phyloP scores from a whole-genome alignment of 2,329 filamentous ascomycete genomes.

The Xylariaceae sp. region DNA sequence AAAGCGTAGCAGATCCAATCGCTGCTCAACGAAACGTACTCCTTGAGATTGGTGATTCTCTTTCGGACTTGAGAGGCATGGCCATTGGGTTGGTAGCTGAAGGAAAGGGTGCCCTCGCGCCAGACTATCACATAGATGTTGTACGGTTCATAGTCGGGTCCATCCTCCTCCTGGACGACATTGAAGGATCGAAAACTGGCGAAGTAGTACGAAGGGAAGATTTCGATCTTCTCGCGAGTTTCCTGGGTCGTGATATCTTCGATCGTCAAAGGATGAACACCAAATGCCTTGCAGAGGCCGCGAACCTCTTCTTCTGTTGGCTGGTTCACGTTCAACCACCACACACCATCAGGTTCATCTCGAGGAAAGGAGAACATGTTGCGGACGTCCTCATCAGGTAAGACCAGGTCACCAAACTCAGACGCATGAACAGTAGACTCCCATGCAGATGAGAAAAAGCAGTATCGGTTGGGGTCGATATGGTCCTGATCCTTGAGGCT shows the following conservation, averaged over 20 bases:
- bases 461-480: conserved; percentile 76
- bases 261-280: conserved; percentile 89
- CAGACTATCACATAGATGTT: conserved; percentile 98
- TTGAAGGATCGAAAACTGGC: conserved; percentile 95
- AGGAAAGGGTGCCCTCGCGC: conserved; percentile 89
- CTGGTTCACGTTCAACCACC: conserved; percentile 95
- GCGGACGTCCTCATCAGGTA: conserved; percentile 85
- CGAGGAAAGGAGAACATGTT: conserved; percentile 74
- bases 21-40: conserved; percentile 90
- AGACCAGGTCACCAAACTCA: conserved; percentile 81
- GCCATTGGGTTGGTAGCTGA: conserved; percentile 84
- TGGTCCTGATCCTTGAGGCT: conserved; percentile 36
- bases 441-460: conserved; percentile 94
- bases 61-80: conserved; percentile 87
- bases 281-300: conserved; percentile 88
- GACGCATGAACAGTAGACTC: conserved; percentile 91
- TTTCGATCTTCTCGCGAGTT: conserved; percentile 94
- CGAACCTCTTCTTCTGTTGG: conserved; percentile 86
- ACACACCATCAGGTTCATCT: conserved; percentile 73
- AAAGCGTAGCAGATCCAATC: conserved; percentile 99
- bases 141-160: conserved; percentile 86
- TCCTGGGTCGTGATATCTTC: conserved; percentile 97
- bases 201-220: conserved; percentile 98
- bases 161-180: conserved; percentile 70
- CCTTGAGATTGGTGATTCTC: conserved; percentile 87